Evolutionary conservation across 371 early-diverging fungal genomes (phyloP).

Genomic region (Mortierella sp.): DNA sequence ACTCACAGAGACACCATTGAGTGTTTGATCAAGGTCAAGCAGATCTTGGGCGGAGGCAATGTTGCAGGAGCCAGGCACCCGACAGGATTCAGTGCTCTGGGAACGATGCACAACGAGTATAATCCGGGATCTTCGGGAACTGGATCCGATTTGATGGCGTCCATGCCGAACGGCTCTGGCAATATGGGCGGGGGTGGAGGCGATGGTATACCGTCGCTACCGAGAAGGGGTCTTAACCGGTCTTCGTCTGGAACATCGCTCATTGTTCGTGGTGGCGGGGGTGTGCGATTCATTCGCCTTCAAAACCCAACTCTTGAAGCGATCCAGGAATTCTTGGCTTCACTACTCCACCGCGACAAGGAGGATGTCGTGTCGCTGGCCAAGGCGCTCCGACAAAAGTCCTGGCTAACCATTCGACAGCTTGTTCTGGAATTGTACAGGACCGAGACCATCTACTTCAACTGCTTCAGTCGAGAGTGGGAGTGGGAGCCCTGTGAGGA

Average conservation of each 20-base stretch:
- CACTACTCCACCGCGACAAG: constrained; percentile 29
- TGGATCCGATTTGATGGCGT: not conserved
- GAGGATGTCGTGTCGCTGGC: constrained; percentile 31
- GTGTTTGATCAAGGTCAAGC: constrained; percentile 49
- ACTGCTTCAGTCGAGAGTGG: constrained; percentile 31
- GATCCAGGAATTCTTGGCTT: constrained; percentile 33
- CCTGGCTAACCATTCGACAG: constrained; percentile 51
- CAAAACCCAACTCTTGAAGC: constrained; percentile 31
- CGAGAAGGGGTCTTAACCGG: not conserved
- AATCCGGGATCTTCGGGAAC: not conserved
- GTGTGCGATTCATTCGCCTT: constrained; percentile 38
- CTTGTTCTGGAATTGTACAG: constrained; percentile 44
- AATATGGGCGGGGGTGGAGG: not conserved
- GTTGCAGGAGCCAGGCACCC: constrained; percentile 19
- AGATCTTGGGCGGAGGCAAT: constrained; percentile 48
- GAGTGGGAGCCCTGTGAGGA: constrained; percentile 41
- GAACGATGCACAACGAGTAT: constrained; percentile 26
- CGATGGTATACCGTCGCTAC: not conserved
- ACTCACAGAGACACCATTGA: constrained; percentile 48
- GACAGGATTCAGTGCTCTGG: constrained; percentile 24
- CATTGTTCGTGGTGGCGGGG: constrained; percentile 50
- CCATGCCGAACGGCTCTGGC: not conserved
- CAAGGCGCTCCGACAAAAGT: constrained; percentile 36
- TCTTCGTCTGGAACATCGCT: constrained; percentile 21
- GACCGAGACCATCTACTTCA: constrained; percentile 40